Evolutionary conservation across 1,139 yeast genomes (phyloP).

Genomic region (Casaregolazyma suthepensis): DNA sequence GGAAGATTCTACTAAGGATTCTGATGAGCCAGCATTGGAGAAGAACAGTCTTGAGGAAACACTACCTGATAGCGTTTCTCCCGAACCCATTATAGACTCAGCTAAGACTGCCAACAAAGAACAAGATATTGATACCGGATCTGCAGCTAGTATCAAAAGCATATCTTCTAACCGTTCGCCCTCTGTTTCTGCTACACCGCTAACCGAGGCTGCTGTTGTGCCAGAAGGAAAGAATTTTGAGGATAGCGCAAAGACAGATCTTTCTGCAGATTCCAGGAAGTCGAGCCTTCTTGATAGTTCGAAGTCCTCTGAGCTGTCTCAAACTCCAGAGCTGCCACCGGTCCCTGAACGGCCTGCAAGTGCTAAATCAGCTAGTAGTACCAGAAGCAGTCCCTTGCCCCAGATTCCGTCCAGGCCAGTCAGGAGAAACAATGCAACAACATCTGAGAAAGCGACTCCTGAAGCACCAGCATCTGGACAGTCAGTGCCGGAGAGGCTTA

Average conservation of each 20-base stretch:
- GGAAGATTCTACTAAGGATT: not conserved
- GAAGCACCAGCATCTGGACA: conserved; percentile 1
- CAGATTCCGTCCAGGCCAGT: conserved; percentile 2
- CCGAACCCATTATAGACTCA: not conserved
- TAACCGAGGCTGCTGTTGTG: not conserved
- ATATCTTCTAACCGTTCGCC: not conserved
- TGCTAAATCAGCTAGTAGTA: not conserved
- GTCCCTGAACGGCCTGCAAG: not conserved
- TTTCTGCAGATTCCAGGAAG: not conserved
- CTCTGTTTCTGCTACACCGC: not conserved
- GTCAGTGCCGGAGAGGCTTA: not conserved
- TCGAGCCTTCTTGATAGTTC: not conserved
- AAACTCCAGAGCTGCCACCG: not conserved
- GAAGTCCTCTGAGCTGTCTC: not conserved
- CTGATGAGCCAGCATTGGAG: not conserved
- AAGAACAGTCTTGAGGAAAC: not conserved
- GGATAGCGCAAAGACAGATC: not conserved
- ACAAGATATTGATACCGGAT: not conserved
- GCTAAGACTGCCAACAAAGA: not conserved
- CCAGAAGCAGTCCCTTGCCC: not conserved
- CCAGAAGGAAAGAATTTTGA: not conserved
- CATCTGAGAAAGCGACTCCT: not conserved
- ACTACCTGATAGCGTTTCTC: not conserved
- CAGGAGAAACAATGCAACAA: not conserved
- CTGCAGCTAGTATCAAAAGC: not conserved